Evolutionary conservation across 495 filamentous ascomycete species (phyloP).

Genomic region (Hypomontagnella submonticulosa): DNA sequence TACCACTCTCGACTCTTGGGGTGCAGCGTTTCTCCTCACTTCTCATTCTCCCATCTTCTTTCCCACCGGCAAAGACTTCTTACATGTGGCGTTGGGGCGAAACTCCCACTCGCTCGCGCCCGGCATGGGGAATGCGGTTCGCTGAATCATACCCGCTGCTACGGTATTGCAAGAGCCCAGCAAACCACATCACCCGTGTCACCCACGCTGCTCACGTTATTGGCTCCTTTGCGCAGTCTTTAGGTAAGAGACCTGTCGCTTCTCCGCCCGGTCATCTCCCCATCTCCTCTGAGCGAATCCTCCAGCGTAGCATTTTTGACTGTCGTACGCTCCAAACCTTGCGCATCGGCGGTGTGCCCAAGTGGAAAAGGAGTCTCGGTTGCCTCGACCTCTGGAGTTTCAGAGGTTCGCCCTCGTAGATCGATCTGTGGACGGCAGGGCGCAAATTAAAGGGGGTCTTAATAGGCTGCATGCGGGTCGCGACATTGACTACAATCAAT

Average conservation of each 20-base stretch:
- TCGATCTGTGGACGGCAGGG: not conserved
- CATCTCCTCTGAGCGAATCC: not conserved
- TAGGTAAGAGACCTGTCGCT: constrained; percentile 16
- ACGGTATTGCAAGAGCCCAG: constrained; percentile 8
- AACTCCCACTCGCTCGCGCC: constrained; percentile 23
- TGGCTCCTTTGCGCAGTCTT: constrained; percentile 10
- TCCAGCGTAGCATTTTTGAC: constrained; percentile 13
- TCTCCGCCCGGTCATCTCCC: constrained; percentile 17
- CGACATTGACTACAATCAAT: not conserved
- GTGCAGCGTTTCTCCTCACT: constrained; percentile 23
- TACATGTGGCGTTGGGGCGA: constrained; percentile 30
- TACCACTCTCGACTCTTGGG: constrained; percentile 3
- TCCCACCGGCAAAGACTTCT: not conserved
- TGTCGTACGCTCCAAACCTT: constrained; percentile 12
- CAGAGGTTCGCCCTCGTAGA: not conserved
- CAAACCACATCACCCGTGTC: constrained; percentile 35
- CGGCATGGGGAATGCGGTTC: constrained; percentile 3
- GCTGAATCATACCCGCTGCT: constrained; percentile 32
- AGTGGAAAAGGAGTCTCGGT: constrained; percentile 1
- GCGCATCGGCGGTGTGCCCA: constrained; percentile 14
- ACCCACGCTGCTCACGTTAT: constrained; percentile 22
- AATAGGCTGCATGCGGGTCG: not conserved
- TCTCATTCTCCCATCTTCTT: not conserved
- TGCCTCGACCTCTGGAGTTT: not conserved
- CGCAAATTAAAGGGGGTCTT: not conserved